phyloP scores from a whole-genome alignment of 306 rosid species.

The Boehmeria nivea region DNA sequence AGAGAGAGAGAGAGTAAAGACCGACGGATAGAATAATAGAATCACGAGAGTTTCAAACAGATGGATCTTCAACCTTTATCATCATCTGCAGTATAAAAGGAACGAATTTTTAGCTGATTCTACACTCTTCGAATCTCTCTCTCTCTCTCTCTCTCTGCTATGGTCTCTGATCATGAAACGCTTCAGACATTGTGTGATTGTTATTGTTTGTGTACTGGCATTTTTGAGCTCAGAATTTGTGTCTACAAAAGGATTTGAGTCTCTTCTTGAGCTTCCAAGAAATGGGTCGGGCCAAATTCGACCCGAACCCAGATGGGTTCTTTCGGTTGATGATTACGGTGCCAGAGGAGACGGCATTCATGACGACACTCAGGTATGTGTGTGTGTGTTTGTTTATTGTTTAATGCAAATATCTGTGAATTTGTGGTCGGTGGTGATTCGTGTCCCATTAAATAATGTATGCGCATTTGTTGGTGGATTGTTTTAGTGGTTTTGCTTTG shows the following conservation, averaged over 20 bases:
- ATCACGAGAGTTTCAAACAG: too few species aligned
- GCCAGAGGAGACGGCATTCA: slow-evolving; percentile 70
- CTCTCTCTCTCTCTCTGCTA: slow-evolving; percentile 4
- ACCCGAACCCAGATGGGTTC: slow-evolving; percentile 37
- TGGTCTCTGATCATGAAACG: slow-evolving; percentile 30
- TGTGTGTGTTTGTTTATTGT: neutral
- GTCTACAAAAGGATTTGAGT: slow-evolving; percentile 30
- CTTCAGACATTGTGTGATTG: slow-evolving; percentile 16
- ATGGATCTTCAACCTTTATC: too few species aligned
- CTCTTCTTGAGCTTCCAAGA: slow-evolving; percentile 42
- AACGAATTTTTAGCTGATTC: neutral
- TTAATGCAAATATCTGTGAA: neutral
- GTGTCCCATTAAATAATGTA: neutral
- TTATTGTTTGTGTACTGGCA: slow-evolving; percentile 18
- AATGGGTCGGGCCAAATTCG: slow-evolving; percentile 27
- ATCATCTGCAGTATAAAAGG: too few species aligned
- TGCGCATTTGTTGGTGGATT: too few species aligned
- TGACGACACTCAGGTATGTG: slow-evolving; percentile 66
- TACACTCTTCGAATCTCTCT: neutral
- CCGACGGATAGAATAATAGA: too few species aligned
- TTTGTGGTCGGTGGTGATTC: too few species aligned
- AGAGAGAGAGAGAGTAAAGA: too few species aligned
- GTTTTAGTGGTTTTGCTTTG: too few species aligned
- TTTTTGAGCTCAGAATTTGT: slow-evolving; percentile 14
- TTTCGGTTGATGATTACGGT: slow-evolving; percentile 55